phyloP scores from a whole-genome alignment of 148 eudicot species.

The Pharnaceum exiguum region DNA sequence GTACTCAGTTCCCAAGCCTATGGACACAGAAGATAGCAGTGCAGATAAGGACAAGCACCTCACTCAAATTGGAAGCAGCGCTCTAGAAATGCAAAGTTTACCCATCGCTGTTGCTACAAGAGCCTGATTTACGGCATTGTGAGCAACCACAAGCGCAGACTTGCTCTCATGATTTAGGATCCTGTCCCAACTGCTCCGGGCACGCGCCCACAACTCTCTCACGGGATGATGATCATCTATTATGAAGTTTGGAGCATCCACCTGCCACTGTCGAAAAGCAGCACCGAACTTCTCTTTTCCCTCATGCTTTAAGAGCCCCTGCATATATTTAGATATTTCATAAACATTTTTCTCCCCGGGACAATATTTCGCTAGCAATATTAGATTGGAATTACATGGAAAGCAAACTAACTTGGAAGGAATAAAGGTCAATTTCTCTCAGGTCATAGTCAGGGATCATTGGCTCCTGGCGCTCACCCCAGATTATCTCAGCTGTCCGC shows the following conservation, averaged over 20 bases:
- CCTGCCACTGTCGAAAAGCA: conserved; percentile 75
- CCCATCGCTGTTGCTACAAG: conserved; percentile 92
- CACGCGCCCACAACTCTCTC: conserved; percentile 88
- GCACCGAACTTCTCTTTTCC: conserved; percentile 73
- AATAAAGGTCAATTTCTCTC: conserved; percentile 89
- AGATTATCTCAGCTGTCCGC: conserved; percentile 92
- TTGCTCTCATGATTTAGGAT: conserved; percentile 70
- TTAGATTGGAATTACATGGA: conserved; percentile 6
- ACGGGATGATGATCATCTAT: conserved; percentile 91
- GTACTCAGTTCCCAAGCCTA: conserved; percentile 89
- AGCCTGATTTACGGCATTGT: conserved; percentile 99
- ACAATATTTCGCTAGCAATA: not conserved
- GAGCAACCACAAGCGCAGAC: conserved; percentile 97
- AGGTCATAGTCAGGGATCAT: conserved; percentile 66
- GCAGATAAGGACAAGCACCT: conserved; percentile 8
- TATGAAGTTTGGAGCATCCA: conserved; percentile 73
- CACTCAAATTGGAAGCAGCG: not conserved
- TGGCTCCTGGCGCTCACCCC: conserved; percentile 69
- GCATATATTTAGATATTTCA: conserved; percentile 25
- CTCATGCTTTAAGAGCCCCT: conserved; percentile 95
- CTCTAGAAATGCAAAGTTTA: conserved; percentile 21
- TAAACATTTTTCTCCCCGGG: conserved; percentile 1
- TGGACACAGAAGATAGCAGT: conserved; percentile 7
- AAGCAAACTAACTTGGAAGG: conserved; percentile 66
- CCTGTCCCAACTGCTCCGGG: conserved; percentile 74